A percentile compares a stretch with the other conserved stretches of the same genome.
Evolutionary conservation across 2,329 filamentous ascomycete genomes (phyloP).

Genomic region (Rhexocercosporidium sp.): DNA sequence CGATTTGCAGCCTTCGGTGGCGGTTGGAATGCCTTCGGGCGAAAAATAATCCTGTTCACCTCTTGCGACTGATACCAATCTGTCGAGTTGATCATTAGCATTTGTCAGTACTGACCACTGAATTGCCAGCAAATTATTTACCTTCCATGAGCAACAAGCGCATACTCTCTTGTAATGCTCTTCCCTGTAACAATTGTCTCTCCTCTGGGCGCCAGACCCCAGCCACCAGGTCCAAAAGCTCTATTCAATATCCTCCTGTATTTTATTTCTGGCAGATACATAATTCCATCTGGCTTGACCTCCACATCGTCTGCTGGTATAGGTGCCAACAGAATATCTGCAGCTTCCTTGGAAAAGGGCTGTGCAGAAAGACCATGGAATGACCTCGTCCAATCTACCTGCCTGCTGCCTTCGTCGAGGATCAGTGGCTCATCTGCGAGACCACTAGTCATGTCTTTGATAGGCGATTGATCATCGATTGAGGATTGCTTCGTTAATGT

Average conservation of each 20-base stretch:
- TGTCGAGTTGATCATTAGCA: constrained; percentile 46
- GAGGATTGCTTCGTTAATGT: constrained; percentile 51
- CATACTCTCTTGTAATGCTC: constrained; percentile 87
- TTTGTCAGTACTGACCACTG: neutral
- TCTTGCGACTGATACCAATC: constrained; percentile 88
- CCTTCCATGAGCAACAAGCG: constrained; percentile 86
- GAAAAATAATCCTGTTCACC: constrained; percentile 95
- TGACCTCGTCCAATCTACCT: constrained; percentile 76
- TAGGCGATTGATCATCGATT: constrained; percentile 48
- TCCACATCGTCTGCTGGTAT: constrained; percentile 80
- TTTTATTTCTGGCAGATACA: constrained; percentile 98
- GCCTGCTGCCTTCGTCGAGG: constrained; percentile 52
- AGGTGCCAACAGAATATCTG: constrained; percentile 65
- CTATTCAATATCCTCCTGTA: constrained; percentile 89
- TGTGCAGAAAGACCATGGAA: constrained; percentile 70
- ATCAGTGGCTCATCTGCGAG: constrained; percentile 56
- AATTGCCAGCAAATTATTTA: constrained; percentile 50
- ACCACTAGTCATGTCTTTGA: constrained; percentile 51
- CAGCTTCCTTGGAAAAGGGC: constrained; percentile 68
- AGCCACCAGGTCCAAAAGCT: constrained; percentile 93
- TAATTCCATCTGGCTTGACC: constrained; percentile 95
- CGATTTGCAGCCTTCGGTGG: constrained; percentile 95
- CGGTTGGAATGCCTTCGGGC: constrained; percentile 87
- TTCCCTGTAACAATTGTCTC: constrained; percentile 63
- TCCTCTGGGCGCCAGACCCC: constrained; percentile 91